Base-by-base conservation (phyloP, 208 protist genomes). In the Acanthamoeba quina region DNA sequence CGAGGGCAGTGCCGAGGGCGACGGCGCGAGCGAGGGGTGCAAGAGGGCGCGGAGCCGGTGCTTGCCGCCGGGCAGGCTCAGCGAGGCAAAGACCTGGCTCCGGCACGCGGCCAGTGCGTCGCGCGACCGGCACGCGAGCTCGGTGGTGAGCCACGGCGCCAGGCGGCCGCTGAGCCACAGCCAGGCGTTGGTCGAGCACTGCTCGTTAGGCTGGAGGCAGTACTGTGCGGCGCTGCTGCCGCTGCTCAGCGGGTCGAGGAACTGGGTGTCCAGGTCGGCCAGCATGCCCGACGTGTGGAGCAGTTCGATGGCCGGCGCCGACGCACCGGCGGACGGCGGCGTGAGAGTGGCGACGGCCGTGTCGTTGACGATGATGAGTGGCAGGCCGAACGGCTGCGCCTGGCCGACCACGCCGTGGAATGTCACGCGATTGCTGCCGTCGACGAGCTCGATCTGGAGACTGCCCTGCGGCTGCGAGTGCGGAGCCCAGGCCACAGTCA, bases 201-300 rank as follows among this genome's bases (percentile, higher is more conserved):
- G 80, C 29, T 88, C 80, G 15, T 6, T 64, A 2, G 80, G 80
- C 54, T 88, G 80, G n/a, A 64, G 5, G 80, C 80, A 88, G 80
- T 88, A 88, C 6, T 15, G 26, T 1, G 9, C n/a, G 52, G 31
- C 24, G 31, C 17, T 15, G 29, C 7, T n/a, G 41, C 62, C 49
- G 52, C 4, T n/a, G 10, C 7, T 17, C n/a, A 64, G 47, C 29
- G 34, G 15, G 29, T 41, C 24, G n/a, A 88, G 31, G 80, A 64
- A 88, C 29, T 64, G 54, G 24, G 80, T 56, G 31, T 31, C 29
- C 26, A 88, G 80, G 52, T 88, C 80, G 31, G 49, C 80, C 49
- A 10, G 17, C 5, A 88, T 41, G 4, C 34, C 80, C 1, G 17
- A 13, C 44, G 80, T 88, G 31, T 24, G 49, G n/a, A 29, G 80